Evolutionary conservation across 352 stramenopile genomes (phyloP).

Genomic region (Phytophthora cryptogea): DNA sequence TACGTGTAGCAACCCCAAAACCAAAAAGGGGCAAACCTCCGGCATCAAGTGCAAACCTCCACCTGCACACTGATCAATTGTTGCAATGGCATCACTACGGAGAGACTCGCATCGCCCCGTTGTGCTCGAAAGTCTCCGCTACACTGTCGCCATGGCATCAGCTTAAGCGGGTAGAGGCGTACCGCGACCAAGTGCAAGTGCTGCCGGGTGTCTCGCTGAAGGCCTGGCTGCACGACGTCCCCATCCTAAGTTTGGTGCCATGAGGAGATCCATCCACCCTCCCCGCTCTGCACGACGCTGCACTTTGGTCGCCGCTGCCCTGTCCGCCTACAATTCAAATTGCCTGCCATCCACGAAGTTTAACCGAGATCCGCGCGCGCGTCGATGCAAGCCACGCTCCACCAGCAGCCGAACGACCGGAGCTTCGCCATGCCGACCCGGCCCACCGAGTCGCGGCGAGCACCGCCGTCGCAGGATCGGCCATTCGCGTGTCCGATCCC

Average conservation of each 20-base stretch:
- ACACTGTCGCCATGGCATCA: slow-evolving; percentile 12
- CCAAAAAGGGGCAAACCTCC: slow-evolving; percentile 22
- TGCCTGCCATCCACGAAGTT: slow-evolving; percentile 30
- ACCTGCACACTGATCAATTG: slow-evolving; percentile 7
- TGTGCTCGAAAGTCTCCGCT: neutral
- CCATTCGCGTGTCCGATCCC: slow-evolving; percentile 55
- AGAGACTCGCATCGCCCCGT: neutral
- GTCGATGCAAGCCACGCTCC: slow-evolving; percentile 31
- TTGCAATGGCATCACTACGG: slow-evolving; percentile 22
- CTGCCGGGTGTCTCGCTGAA: slow-evolving; percentile 14
- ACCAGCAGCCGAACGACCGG: slow-evolving; percentile 20
- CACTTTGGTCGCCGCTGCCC: slow-evolving; percentile 23
- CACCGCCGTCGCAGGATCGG: slow-evolving; percentile 38
- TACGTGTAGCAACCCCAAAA: slow-evolving; percentile 11
- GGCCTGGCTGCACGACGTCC: slow-evolving; percentile 21
- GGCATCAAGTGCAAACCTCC: slow-evolving; percentile 12
- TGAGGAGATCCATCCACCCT: slow-evolving; percentile 34
- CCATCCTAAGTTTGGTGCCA: slow-evolving; percentile 35
- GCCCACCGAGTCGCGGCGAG: slow-evolving; percentile 20
- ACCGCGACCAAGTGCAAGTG: slow-evolving; percentile 1
- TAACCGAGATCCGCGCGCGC: slow-evolving; percentile 5
- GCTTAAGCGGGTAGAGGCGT: slow-evolving; percentile 11
- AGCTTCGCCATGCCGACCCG: slow-evolving; percentile 12
- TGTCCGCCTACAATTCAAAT: slow-evolving; percentile 42
- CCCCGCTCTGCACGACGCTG: slow-evolving; percentile 27